Evolutionary conservation across 768 basidiomycete genomes (phyloP).

Genomic region (Lactifluus pinguis): DNA sequence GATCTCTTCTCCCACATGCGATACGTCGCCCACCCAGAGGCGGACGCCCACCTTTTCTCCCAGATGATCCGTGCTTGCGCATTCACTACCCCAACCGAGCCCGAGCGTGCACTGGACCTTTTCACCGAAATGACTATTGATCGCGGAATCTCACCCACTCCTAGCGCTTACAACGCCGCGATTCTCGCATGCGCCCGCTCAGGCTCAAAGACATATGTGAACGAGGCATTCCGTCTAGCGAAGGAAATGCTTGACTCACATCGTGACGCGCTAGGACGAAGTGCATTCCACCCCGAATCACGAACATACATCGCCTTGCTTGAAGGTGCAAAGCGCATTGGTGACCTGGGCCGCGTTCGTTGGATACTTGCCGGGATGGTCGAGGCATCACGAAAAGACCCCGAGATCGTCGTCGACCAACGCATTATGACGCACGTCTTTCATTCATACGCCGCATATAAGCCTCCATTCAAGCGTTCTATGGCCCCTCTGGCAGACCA

Average conservation of each 20-base stretch:
- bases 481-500: constrained; percentile 34
- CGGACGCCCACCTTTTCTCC: constrained; percentile 63
- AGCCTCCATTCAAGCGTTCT: constrained; percentile 53
- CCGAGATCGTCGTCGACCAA: constrained; percentile 40
- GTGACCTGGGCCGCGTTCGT: constrained; percentile 72
- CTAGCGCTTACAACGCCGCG: constrained; percentile 67
- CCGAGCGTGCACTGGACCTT: constrained; percentile 86
- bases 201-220: constrained; percentile 53
- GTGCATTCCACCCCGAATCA: constrained; percentile 49
- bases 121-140: constrained; percentile 89
- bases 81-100: constrained; percentile 54
- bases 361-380: constrained; percentile 91
- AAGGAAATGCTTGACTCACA: constrained; percentile 80
- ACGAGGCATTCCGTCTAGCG: constrained; percentile 77
- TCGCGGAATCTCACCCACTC: constrained; percentile 50
- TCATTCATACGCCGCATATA: constrained; percentile 78
- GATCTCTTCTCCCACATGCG: constrained; percentile 95
- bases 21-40: constrained; percentile 82
- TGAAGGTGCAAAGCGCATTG: constrained; percentile 80
- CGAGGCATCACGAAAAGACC: constrained; percentile 23
- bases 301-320: constrained; percentile 77
- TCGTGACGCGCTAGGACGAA: constrained; percentile 52
- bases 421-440: constrained; percentile 77
- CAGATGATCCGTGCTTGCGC: constrained; percentile 87
- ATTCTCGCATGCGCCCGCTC: constrained; percentile 73